Evolutionary conservation across 192 early-diverging fungal genomes (phyloP), one percentile per base, ranked within the genome.

Genomic region (Linnemannia hyalina): DNA sequence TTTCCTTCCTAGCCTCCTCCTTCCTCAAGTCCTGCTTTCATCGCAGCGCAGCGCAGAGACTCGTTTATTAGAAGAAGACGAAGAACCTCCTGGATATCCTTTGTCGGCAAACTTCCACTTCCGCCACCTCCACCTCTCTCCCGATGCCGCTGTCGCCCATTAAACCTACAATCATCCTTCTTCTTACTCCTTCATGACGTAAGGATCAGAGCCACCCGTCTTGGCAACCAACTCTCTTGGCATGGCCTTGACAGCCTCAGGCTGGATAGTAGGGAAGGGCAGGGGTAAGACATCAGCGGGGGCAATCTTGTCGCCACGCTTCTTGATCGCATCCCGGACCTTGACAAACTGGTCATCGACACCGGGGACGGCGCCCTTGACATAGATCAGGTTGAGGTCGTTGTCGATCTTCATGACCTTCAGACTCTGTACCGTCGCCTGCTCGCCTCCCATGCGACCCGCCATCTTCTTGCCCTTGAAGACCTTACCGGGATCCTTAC

Each of bases 381-480:
- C 95, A 90, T 97, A 99, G 72, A 99, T 88, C 29, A 98, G 88
- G 89, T 98, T 97, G 74, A 97, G 86, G 9, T 81, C 92, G 52
- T 93, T 94, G 83, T 99, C 98, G 54, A 99, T 93, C 89, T 96
- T 96, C 80, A 96, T 85, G 40, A 98, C 95, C 77, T 96, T 91
- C 18, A 98, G 88, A 76, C 93, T 96, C 78, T 96, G 95, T 36
- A 94, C 93, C 5, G 97, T 98, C 1, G 91, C 86, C 79, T 89
- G 94, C 68, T 96, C 94, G 72, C 95, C 95, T 73, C 98, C 98
- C 95, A 99, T 96, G 35, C 96, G 94, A 65, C 98, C 98, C 26
- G 97, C 94, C 98, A 99, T 99, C 82, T 99, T 99, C 91, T 97
- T 99, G 26, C 98, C 98, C 79, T 96, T 96, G 84, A 96, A 98